Evolutionary conservation across 192 early-diverging fungal genomes (phyloP).

Genomic region (Coemansia sp.): DNA sequence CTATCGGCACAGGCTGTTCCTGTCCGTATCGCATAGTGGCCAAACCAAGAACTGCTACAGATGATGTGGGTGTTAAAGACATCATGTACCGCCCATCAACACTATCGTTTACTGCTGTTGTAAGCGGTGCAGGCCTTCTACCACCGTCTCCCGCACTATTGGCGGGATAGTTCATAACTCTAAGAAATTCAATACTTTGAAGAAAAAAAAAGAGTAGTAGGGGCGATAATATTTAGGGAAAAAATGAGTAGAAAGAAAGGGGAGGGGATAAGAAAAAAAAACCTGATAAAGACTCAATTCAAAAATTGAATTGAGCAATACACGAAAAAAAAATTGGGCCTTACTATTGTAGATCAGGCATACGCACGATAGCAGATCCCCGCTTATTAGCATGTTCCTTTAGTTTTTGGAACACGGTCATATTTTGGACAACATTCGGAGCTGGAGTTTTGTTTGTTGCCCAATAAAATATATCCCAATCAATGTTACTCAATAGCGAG

Average conservation of each 20-base stretch:
- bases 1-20: background rate
- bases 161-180: conserved; percentile 5
- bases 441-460: conserved; percentile 67
- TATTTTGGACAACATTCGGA: conserved; percentile 58
- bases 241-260: no score
- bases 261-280: no score
- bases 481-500: conserved; percentile 78
- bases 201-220: background rate
- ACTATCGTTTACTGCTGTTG: background rate
- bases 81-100: conserved; percentile 20
- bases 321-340: background rate
- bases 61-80: conserved; percentile 37
- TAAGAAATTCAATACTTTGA: background rate
- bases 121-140: background rate
- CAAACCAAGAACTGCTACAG: conserved; percentile 38
- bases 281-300: no score
- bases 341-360: conserved; percentile 68
- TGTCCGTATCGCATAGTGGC: conserved; percentile 41
- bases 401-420: conserved; percentile 64
- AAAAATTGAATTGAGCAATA: background rate
- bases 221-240: no score
- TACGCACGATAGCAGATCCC: conserved; percentile 71
- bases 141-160: background rate
- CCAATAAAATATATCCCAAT: conserved; percentile 99
- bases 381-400: conserved; percentile 80